Evolutionary conservation across 2,329 filamentous ascomycete species (phyloP), one percentile per base, ranked within the genome.

Genomic region (Cladorrhinum sp.): DNA sequence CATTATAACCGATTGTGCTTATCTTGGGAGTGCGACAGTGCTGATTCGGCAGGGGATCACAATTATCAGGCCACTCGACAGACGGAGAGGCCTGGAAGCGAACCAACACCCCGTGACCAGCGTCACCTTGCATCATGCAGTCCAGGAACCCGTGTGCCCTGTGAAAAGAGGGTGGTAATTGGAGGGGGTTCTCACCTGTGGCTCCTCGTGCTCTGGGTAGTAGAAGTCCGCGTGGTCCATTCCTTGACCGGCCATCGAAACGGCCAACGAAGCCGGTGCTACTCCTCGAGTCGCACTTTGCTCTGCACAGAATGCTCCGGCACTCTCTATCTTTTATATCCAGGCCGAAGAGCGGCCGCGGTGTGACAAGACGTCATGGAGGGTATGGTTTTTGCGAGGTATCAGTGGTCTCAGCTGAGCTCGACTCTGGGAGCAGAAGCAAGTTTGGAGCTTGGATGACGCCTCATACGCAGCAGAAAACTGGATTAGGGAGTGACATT

Each of bases 51-150:
- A 27, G 22, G 38, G 38, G 22, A 48, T n/a, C 38, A 13, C 25
- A 49, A 36, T n/a, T 6, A 38, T 56, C 53, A 49, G 38, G 38
- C 53, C 53, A 56, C 41, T 49, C 18, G 41, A 48, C 53, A 45
- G 53, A 45, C 41, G 53, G 53, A 20, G 20, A 56, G 53, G 53
- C 18, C 9, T 25, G 36, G 38, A 18, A 20, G 32, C 32, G 22
- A 49, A 24, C 53, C 38, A 56, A 18, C 38, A 45, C 22, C 36
- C 41, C 53, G 22, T 32, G 23, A n/a, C 25, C 25, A 49, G 41
- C 53, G 36, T 56, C 38, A 49, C 36, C 53, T 6, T 49, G 53
- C 53, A 56, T 49, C 36, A 45, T 45, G 41, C 41, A 45, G 41
- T 45, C 16, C 41, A 45, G 41, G n/a, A 20, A 20, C 41, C 41